phyloP scores from a whole-genome alignment of 1,284 basidiomycete genomes.

The Flammula alnicola region DNA sequence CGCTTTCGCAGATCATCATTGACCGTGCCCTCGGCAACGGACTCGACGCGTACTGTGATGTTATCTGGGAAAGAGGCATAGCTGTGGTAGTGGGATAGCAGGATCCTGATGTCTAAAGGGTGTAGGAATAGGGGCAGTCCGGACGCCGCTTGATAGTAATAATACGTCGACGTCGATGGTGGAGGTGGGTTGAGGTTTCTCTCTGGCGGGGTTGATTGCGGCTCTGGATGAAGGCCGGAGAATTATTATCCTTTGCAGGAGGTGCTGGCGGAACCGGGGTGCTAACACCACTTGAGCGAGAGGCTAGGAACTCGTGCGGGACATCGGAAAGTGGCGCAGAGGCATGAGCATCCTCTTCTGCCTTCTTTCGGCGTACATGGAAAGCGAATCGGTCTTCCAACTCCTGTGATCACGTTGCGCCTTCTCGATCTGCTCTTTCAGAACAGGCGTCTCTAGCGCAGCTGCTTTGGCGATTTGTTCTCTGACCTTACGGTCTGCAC shows the following conservation, averaged over 20 bases:
- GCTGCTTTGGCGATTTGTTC: constrained; percentile 80
- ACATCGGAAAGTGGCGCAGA: constrained; percentile 30
- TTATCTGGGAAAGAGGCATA: constrained; percentile 87
- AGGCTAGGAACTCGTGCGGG: constrained; percentile 60
- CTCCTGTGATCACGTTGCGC: constrained; percentile 65
- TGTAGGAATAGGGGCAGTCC: constrained; percentile 94
- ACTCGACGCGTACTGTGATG: constrained; percentile 81
- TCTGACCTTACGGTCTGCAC: constrained; percentile 76
- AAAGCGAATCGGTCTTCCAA: constrained; percentile 47
- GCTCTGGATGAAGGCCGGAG: constrained; percentile 28
- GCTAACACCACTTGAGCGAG: constrained; percentile 31
- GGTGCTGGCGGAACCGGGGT: constrained; percentile 28
- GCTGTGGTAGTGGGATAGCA: constrained; percentile 82
- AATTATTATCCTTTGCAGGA: constrained; percentile 16
- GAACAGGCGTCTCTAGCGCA: constrained; percentile 68
- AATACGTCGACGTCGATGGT: constrained; percentile 83
- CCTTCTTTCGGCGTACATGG: constrained; percentile 44
- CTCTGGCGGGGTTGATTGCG: constrained; percentile 57
- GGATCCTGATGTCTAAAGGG: constrained; percentile 93
- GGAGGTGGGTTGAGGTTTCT: constrained; percentile 83
- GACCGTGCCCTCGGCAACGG: constrained; percentile 77
- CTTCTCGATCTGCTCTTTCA: constrained; percentile 63
- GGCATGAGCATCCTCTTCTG: constrained; percentile 33
- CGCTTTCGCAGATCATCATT: constrained; percentile 92
- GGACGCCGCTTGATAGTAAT: constrained; percentile 94